These are phyloP conservation scores for Ligustrum vulgare DNA, from an alignment of 257 asterid species.

Conservation along the genomic window DNA sequence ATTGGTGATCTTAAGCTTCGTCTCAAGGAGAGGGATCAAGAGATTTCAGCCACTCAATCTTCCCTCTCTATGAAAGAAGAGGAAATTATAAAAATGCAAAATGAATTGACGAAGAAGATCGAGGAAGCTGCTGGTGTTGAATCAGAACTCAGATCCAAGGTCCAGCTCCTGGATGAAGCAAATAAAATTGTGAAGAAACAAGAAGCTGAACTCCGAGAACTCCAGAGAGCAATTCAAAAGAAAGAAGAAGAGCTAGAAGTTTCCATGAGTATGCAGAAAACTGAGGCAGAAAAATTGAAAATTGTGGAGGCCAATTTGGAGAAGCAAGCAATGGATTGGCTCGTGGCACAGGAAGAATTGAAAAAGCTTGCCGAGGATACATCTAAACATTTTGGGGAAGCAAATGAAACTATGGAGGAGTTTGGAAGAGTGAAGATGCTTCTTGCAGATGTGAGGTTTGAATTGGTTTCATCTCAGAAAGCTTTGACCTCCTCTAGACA, in stretches of 20 bases:
- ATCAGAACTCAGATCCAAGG: conserved; percentile 60
- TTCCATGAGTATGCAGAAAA: conserved; percentile 38
- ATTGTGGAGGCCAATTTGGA: conserved; percentile 59
- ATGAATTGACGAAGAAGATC: conserved; percentile 50
- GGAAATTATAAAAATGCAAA: conserved; percentile 56
- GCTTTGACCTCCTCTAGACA: conserved; percentile 55
- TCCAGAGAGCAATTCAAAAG: conserved; percentile 50
- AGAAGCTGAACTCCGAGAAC: conserved; percentile 63
- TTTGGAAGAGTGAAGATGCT: conserved; percentile 68
- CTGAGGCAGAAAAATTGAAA: conserved; percentile 54
- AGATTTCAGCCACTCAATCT: conserved; percentile 47
- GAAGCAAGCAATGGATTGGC: conserved; percentile 80
- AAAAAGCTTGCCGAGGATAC: conserved; percentile 58
- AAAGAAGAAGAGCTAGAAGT: conserved; percentile 60
- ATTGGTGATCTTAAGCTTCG: conserved; percentile 60
- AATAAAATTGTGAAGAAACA: conserved; percentile 61
- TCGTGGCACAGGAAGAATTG: conserved; percentile 63
- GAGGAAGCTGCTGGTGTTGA: conserved; percentile 57
- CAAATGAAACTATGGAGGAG: conserved; percentile 53
- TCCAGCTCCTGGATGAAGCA: conserved; percentile 61
- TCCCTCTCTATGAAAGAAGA: conserved; percentile 53
- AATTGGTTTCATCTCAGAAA: conserved; percentile 68
- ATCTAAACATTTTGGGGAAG: conserved; percentile 54
- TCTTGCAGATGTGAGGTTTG: conserved; percentile 68
- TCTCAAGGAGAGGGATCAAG: conserved; percentile 57